These are phyloP conservation scores for Xylaria telfairii DNA, from an alignment of 495 filamentous ascomycete genomes.

Conservation along the genomic window DNA sequence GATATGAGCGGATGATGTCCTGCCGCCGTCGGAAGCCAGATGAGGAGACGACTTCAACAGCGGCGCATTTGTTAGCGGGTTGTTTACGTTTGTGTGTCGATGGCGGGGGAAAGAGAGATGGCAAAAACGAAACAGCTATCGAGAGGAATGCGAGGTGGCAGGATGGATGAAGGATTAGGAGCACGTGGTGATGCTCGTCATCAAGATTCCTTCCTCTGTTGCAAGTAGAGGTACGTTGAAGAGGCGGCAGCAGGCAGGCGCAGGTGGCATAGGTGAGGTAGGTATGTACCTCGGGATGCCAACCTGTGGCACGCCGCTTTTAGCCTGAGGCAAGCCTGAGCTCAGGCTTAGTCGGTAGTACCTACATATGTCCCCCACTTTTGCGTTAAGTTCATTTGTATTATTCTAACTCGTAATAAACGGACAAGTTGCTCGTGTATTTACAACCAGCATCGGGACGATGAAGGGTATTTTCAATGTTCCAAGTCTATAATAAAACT, in stretches of 20 bases:
- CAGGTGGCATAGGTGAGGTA: too few relatives aligned
- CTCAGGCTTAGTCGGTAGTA: too few relatives aligned
- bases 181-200: conserved; percentile 2
- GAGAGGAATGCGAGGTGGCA: conserved; percentile 13
- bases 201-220: neutral
- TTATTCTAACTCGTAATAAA: too few relatives aligned
- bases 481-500: too few relatives aligned
- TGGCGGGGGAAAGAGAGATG: neutral
- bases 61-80: conserved; percentile 21
- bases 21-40: conserved; percentile 27
- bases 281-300: too few relatives aligned
- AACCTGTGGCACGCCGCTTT: too few relatives aligned
- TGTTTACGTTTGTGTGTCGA: neutral
- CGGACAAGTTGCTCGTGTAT: too few relatives aligned
- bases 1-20: neutral
- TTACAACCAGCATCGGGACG: too few relatives aligned
- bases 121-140: neutral
- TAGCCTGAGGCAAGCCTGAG: too few relatives aligned
- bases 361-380: too few relatives aligned
- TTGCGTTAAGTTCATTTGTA: too few relatives aligned
- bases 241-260: neutral
- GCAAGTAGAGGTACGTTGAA: neutral
- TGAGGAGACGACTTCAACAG: conserved; percentile 21
- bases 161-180: neutral
- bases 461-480: too few relatives aligned